Evolutionary conservation across 345 rosid species (phyloP).

Genomic region (Moricandia arvensis): DNA sequence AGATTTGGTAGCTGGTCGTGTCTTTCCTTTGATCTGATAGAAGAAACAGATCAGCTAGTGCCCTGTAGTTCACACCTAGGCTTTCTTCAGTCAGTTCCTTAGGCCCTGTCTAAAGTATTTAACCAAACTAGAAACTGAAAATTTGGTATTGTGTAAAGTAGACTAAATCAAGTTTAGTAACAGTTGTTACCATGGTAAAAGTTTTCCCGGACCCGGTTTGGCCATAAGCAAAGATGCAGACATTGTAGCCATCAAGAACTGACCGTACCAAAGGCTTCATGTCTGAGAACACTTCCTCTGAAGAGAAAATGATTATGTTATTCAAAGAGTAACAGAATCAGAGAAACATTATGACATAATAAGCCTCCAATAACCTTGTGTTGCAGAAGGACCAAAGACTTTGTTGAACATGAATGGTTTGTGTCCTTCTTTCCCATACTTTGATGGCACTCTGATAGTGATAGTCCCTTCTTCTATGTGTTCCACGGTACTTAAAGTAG

Average conservation of each 20-base stretch:
- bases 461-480: conserved; percentile 69
- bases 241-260: conserved; percentile 96
- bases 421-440: conserved; percentile 66
- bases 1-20: conserved; percentile 56
- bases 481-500: conserved; percentile 50
- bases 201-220: conserved; percentile 49
- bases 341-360: conserved; percentile 1
- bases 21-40: conserved; percentile 66
- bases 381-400: conserved; percentile 73
- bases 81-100: conserved; percentile 74
- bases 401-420: conserved; percentile 85
- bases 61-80: conserved; percentile 90
- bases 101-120: conserved; percentile 71
- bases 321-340: conserved; percentile 12
- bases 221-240: conserved; percentile 97
- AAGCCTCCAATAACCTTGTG: conserved; percentile 62
- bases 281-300: conserved; percentile 90
- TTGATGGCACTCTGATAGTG: conserved; percentile 51
- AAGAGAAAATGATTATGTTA: conserved; percentile 37
- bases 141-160: not conserved
- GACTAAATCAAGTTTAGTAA: too few species aligned
- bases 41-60: conserved; percentile 76
- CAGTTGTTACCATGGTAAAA: conserved; percentile 73
- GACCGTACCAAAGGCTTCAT: conserved; percentile 80
- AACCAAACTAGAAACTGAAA: not conserved